Conservation (phyloP, 1,284 basidiomycete species). For the Cryptococcus floricola region DNA sequence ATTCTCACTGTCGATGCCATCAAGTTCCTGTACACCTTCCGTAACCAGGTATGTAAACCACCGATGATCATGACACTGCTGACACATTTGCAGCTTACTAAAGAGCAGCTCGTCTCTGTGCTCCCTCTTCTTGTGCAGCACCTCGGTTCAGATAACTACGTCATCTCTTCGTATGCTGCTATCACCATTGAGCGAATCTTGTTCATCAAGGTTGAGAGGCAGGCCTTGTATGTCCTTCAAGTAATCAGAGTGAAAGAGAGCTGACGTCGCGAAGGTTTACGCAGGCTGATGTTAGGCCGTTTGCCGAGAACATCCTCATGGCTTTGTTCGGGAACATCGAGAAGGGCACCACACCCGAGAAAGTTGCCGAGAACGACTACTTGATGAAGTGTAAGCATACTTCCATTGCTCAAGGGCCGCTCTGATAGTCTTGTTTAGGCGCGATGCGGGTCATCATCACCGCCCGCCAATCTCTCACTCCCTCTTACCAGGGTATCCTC, state of each 20-base stretch:
- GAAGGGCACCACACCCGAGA: constrained; percentile 77
- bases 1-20: constrained; percentile 96
- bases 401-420: background rate
- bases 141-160: constrained; percentile 74
- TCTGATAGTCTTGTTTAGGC: constrained; percentile 53
- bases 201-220: constrained; percentile 73
- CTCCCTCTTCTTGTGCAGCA: constrained; percentile 84
- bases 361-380: constrained; percentile 96
- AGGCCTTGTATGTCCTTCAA: constrained; percentile 58
- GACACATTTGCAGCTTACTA: constrained; percentile 65
- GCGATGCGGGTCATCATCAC: constrained; percentile 91
- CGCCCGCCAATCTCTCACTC: constrained; percentile 70
- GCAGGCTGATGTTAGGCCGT: constrained; percentile 77
- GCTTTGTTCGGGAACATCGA: constrained; percentile 79
- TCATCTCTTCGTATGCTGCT: constrained; percentile 61
- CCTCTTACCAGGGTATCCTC: constrained; percentile 66
- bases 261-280: constrained; percentile 62
- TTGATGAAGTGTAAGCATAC: constrained; percentile 82
- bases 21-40: constrained; percentile 87
- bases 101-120: constrained; percentile 87
- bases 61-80: background rate
- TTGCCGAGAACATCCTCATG: constrained; percentile 70
- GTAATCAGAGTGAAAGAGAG: background rate
- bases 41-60: constrained; percentile 68
- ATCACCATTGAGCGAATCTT: constrained; percentile 79